A percentile compares a stretch with the other conserved stretches of the same genome.
Conservation (phyloP, 305 asterid genomes). For the Nicotiana rustica region DNA sequence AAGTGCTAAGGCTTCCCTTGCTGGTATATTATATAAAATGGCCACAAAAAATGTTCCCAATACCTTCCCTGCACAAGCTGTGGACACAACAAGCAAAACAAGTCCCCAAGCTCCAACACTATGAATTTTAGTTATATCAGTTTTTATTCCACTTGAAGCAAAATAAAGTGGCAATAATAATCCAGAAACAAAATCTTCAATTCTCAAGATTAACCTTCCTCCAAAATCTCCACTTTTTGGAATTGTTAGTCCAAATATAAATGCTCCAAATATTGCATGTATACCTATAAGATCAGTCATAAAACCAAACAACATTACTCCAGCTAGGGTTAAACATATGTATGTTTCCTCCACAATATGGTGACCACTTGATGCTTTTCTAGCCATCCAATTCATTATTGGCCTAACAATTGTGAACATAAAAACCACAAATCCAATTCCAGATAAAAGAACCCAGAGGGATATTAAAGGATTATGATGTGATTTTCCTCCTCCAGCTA, state of each 20-base stretch:
- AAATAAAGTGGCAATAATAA: constrained; percentile 54
- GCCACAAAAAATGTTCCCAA: constrained; percentile 50
- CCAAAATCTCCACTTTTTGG: constrained; percentile 52
- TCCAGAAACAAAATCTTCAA: constrained; percentile 59
- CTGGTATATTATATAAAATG: constrained; percentile 41
- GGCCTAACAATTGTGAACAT: constrained; percentile 42
- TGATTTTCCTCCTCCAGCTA: constrained; percentile 38
- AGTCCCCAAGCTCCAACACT: constrained; percentile 53
- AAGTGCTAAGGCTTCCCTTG: constrained; percentile 45
- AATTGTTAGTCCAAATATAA: constrained; percentile 49
- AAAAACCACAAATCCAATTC: constrained; percentile 44
- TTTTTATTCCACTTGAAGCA: constrained; percentile 59
- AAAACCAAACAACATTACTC: constrained; percentile 51
- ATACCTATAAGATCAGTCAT: constrained; percentile 56
- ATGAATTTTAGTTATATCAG: constrained; percentile 45
- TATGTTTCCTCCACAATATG: constrained; percentile 37
- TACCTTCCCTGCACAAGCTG: constrained; percentile 54
- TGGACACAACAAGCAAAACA: constrained; percentile 49
- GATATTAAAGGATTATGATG: constrained; percentile 42
- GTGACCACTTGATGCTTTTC: constrained; percentile 14
- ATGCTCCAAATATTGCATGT: constrained; percentile 57
- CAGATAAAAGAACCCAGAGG: constrained; percentile 48
- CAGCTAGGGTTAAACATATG: constrained; percentile 45
- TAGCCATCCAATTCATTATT: constrained; percentile 38
- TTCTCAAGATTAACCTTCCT: constrained; percentile 40